Conservation (phyloP, 805 yeast genomes). For the Wickerhamiella galacta region DNA sequence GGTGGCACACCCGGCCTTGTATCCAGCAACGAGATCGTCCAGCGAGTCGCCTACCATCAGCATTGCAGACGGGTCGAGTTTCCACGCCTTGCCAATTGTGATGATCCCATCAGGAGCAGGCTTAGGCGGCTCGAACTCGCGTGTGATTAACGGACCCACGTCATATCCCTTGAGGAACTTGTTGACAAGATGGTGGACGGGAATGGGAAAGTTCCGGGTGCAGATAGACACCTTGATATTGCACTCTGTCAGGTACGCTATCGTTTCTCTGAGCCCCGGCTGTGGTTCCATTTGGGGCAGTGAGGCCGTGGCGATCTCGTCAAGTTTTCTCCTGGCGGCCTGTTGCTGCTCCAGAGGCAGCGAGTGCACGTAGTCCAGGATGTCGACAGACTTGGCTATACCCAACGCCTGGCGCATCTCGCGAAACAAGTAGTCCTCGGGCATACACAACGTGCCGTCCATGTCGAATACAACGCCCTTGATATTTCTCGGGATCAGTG, state of each 20-base stretch:
- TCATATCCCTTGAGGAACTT: constrained; percentile 27
- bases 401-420: constrained; percentile 48
- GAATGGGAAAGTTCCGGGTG: constrained; percentile 41
- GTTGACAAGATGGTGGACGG: constrained; percentile 36
- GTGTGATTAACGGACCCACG: constrained; percentile 38
- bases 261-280: constrained; percentile 30
- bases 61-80: constrained; percentile 28
- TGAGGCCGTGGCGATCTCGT: constrained; percentile 41
- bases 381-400: constrained; percentile 31
- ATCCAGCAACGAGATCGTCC: constrained; percentile 53
- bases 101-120: constrained; percentile 49
- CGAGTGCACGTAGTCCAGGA: constrained; percentile 33
- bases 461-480: constrained; percentile 54
- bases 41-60: constrained; percentile 61
- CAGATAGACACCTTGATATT: constrained; percentile 37
- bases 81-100: constrained; percentile 38
- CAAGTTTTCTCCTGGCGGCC: constrained; percentile 31
- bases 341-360: constrained; percentile 26
- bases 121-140: constrained; percentile 51
- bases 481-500: constrained; percentile 14
- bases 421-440: constrained; percentile 29
- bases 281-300: constrained; percentile 39
- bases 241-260: constrained; percentile 20
- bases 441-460: constrained; percentile 63
- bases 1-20: constrained; percentile 44